Evolutionary conservation across 208 protist species (phyloP), one percentile per base, ranked within the genome.

Genomic region (Wallacemonas sp.): DNA sequence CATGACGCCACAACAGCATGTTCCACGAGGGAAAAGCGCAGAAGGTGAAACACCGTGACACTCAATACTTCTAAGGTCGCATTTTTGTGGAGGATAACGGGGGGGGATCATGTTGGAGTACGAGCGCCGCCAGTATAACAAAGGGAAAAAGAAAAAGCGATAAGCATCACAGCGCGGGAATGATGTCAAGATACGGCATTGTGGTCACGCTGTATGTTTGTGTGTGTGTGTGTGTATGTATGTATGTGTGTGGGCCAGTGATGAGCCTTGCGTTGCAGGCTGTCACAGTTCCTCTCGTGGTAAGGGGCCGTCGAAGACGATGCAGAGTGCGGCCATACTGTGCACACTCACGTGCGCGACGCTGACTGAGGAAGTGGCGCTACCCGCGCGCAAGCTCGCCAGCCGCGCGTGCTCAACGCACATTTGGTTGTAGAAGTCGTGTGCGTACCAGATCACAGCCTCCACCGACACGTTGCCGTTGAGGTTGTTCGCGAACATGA

Each of bases 371-470:
- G 38, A 17, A 19, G 3, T 27, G 29, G 6, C 57, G 48, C 5
- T 36, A 17, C 39, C 57, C 2, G 34, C 38, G 12, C 41, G 38
- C 38, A 46, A 21, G 1, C 16, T 23, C 14, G 23, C 49, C 60
- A 77, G 61, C 46, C 74, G 65, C 6, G 64, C 38, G 39, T 78
- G 65, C 8, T 56, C 27, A 19, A 64, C 69, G 41, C 67, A 80
- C 33, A 88, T 74, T 38, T 82, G 62, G 27, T 85, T 72, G 60
- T 94, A 94, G 46, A 94, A 89, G 19, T 80, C 72, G 26, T 81
- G 65, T 27, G 81, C 76, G 30, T 77, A 74, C 17, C 72, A 46
- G 38, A 92, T 65, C n/a, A 88, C 70, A 64, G 91, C 70, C 11
- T 76, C 58, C 11, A 94, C 72, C 5, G 56, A 54, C 21, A 85